Conservation (phyloP, 208 protist genomes). For the Phytomonas francai region DNA sequence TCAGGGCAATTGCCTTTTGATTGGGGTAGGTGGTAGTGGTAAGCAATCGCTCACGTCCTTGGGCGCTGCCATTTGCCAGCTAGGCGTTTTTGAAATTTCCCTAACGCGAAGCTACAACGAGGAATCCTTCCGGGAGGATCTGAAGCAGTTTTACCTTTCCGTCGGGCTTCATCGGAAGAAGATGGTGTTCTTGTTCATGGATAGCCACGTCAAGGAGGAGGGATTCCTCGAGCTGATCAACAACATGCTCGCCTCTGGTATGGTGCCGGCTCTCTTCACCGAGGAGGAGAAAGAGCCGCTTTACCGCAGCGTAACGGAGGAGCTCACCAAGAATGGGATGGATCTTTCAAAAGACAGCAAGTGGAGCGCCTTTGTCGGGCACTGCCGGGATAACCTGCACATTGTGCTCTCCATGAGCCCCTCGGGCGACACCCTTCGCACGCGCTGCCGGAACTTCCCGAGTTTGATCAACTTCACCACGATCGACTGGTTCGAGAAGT, state of each 20-base stretch:
- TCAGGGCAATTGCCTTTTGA: conserved; percentile 95
- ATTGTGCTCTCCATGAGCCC: conserved; percentile 98
- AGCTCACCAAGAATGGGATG: conserved; percentile 79
- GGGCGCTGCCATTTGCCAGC: conserved; percentile 90
- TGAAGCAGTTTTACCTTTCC: conserved; percentile 95
- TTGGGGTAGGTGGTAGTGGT: conserved; percentile 97
- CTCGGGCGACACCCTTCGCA: conserved; percentile 92
- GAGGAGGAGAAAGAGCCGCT: conserved; percentile 97
- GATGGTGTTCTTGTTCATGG: conserved; percentile 98
- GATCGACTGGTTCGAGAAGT: conserved; percentile 99
- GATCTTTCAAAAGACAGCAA: conserved; percentile 94
- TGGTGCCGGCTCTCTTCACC: conserved; percentile 97
- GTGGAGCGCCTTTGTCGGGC: conserved; percentile 96
- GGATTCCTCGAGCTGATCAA: conserved; percentile 99
- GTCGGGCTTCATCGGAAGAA: conserved; percentile 89
- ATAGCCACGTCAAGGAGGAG: conserved; percentile 97
- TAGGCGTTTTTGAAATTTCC: conserved; percentile 96
- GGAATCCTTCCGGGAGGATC: conserved; percentile 95
- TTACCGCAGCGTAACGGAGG: conserved; percentile 87
- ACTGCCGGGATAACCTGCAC: conserved; percentile 97
- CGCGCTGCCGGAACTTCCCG: conserved; percentile 96
- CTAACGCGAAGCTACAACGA: conserved; percentile 97
- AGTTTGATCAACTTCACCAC: conserved; percentile 98
- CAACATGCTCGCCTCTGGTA: conserved; percentile 98
- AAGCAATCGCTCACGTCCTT: conserved; percentile 97